Percentiles rank a stretch among this genome's conserved stretches.
phyloP scores from a whole-genome alignment of 345 rosid species.

The Diplotaxis tenuifolia region DNA sequence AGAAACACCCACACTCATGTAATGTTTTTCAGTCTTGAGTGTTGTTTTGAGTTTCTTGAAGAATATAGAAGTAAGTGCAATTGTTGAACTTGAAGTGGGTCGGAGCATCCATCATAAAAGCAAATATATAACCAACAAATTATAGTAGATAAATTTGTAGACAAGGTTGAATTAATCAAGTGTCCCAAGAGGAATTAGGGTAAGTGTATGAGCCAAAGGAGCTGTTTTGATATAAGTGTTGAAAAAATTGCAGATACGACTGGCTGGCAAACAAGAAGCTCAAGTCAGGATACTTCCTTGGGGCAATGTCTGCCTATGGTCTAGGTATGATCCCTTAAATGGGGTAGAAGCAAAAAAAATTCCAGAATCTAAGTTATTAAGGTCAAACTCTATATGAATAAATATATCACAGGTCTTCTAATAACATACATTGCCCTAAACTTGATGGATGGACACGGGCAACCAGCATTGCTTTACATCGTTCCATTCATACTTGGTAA shows the following conservation, averaged over 20 bases:
- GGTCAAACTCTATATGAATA: not conserved
- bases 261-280: constrained; percentile 80
- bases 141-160: not conserved
- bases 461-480: constrained; percentile 93
- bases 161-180: not conserved
- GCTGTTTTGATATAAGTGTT: not conserved
- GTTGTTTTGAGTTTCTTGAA: not conserved
- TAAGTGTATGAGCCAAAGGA: not conserved
- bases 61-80: not conserved
- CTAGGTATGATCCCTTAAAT: constrained; percentile 41
- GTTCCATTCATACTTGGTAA: constrained; percentile 97
- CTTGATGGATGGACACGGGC: constrained; percentile 98
- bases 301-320: constrained; percentile 96
- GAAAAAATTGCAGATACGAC: constrained; percentile 69
- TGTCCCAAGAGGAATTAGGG: not conserved
- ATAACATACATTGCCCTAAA: constrained; percentile 87
- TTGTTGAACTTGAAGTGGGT: not conserved
- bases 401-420: constrained; percentile 61
- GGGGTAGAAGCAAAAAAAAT: not conserved
- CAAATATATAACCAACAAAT: not conserved
- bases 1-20: not conserved
- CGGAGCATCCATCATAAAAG: not conserved
- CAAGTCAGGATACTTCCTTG: constrained; percentile 74
- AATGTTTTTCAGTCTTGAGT: not conserved
- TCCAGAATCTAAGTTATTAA: constrained; percentile 8